Base-by-base conservation (phyloP, 148 eudicot species). In the Simmondsia chinensis region DNA sequence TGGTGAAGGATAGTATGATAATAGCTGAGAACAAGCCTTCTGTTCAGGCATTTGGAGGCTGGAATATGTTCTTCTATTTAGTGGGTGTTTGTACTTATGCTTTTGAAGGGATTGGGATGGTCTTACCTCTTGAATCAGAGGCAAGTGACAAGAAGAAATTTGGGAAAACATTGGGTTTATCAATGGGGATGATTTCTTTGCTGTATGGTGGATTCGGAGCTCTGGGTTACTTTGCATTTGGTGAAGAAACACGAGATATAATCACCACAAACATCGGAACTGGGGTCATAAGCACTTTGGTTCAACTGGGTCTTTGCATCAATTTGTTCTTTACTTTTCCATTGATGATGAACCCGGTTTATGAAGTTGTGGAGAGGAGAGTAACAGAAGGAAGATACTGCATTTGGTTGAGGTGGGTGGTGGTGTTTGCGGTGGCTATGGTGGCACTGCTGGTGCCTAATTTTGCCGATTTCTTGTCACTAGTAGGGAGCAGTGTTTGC, bases 341-440 rank as follows among this genome's bases (percentile, higher is more conserved):
- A 5, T 50, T 84, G 70, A 84, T 80, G 94, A 84, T 84, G 88
- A 70, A 84, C 63, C 94, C 94, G 3, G 94, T 84, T 49, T 84
- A 50, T 43, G 94, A 87, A 71, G 94, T 87, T 12, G 54, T 87
- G 43, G 94, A 79, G 49, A 64, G 96, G 53, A 59, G 87, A 50
- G 62, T 61, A 1, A 62, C 68, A 39, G 72, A 60, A 7, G 96
- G 94, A 11, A 61, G 60, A 34, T 82, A 76, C 36, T 63, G 65
- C 57, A 35, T 87, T 45, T 87, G 75, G 88, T 51, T 68, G 36
- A 87, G 96, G 29, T 87, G 96, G 82, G 20, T 46, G 46, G 39
- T 70, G 61, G 82, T 87, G 30, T 29, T 79, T 11, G 65, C 18
- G 21, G 71, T 87, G 29, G 39, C 56, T 28, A 64, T 81, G 63